Percentiles rank a stretch among this genome's conserved stretches.
Conservation (phyloP, 1,139 yeast genomes). For the Yarrowia galli region DNA sequence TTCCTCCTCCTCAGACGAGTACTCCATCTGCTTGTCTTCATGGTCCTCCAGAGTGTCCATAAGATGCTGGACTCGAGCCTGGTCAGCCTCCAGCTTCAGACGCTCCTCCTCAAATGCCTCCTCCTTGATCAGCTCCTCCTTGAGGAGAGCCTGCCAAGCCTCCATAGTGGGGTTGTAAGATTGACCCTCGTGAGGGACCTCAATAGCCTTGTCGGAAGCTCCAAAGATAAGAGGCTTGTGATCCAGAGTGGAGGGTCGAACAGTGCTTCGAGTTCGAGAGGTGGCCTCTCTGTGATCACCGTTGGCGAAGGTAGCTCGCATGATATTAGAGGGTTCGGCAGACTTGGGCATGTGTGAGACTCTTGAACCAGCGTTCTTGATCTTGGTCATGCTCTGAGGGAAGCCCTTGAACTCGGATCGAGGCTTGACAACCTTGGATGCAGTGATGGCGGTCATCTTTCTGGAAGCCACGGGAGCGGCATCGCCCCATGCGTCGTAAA, state of each 20-base stretch:
- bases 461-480: neutral
- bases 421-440: conserved; percentile 26
- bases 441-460: conserved; percentile 8
- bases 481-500: conserved; percentile 74
- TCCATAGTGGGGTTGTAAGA: conserved; percentile 91
- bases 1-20: conserved; percentile 47
- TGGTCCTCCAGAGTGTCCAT: conserved; percentile 56
- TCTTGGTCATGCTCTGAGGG: conserved; percentile 5
- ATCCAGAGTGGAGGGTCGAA: conserved; percentile 55
- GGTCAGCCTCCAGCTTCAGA: conserved; percentile 63
- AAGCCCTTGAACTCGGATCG: conserved; percentile 30
- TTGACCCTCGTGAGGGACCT: conserved; percentile 79
- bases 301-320: conserved; percentile 9
- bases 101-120: conserved; percentile 71
- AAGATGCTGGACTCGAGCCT: conserved; percentile 66
- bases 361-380: conserved; percentile 13
- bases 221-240: conserved; percentile 58
- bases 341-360: conserved; percentile 26
- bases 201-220: conserved; percentile 52
- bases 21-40: conserved; percentile 53
- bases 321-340: neutral
- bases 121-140: conserved; percentile 71
- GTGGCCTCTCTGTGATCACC: conserved; percentile 32
- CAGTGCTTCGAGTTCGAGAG: conserved; percentile 28
- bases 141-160: conserved; percentile 78